phyloP scores from a whole-genome alignment of 2,329 filamentous ascomycete genomes.

The Penicillium psychrosexuale region DNA sequence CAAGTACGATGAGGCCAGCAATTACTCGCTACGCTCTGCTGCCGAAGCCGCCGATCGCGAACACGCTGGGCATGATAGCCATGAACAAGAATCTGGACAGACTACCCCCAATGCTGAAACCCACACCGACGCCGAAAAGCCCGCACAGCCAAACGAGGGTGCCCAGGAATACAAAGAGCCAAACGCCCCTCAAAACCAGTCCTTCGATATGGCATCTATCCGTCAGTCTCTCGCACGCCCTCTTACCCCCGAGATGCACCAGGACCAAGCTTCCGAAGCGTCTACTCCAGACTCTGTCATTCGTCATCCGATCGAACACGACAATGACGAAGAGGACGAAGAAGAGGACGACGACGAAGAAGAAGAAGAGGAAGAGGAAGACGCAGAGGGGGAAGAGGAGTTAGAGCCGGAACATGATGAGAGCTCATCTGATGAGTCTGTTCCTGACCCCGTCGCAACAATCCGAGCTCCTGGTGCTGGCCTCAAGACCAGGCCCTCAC shows the following conservation, averaged over 20 bases:
- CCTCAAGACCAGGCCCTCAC: constrained; percentile 83
- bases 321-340: constrained; percentile 28
- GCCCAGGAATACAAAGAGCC: constrained; percentile 36
- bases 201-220: constrained; percentile 38
- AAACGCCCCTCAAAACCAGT: constrained; percentile 16
- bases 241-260: constrained; percentile 54
- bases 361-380: constrained; percentile 11
- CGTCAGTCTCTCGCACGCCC: constrained; percentile 42
- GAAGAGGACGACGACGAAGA: constrained; percentile 2
- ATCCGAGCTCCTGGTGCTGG: constrained; percentile 84
- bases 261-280: constrained; percentile 58
- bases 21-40: constrained; percentile 51
- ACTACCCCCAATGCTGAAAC: constrained; percentile 32
- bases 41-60: constrained; percentile 21
- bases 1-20: constrained; percentile 55
- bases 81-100: constrained; percentile 31
- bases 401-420: constrained; percentile 34
- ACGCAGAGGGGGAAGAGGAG: constrained; percentile 27
- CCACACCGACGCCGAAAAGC: background rate
- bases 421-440: constrained; percentile 50
- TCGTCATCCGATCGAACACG: constrained; percentile 63
- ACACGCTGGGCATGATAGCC: constrained; percentile 20
- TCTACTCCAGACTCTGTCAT: constrained; percentile 88
- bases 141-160: constrained; percentile 28
- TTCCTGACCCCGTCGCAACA: constrained; percentile 81